Evolutionary conservation across 345 rosid genomes (phyloP).

Genomic region (Trapa incisa): DNA sequence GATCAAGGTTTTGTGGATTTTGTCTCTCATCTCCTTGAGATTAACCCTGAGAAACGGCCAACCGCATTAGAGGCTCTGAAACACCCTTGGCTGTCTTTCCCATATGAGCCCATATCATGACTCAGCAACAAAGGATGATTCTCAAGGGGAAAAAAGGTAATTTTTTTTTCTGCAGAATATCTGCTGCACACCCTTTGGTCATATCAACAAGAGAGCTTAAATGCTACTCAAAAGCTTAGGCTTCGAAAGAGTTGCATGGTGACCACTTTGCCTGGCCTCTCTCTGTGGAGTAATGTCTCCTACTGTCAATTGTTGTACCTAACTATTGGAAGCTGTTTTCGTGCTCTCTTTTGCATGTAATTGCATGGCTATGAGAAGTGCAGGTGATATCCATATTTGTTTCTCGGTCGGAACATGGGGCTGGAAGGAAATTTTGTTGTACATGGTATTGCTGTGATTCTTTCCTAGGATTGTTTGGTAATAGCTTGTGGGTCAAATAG

Average conservation of each 20-base stretch:
- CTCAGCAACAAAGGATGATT: not conserved
- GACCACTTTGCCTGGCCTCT: too few relatives aligned
- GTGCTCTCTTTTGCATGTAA: not conserved
- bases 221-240: too few relatives aligned
- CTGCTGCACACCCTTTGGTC: too few relatives aligned
- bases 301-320: not conserved
- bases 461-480: slow-evolving; percentile 1
- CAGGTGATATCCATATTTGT: not conserved
- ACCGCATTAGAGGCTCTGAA: slow-evolving; percentile 76
- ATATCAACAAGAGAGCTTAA: too few relatives aligned
- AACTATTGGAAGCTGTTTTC: not conserved
- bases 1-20: slow-evolving; percentile 95
- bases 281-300: not conserved
- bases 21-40: slow-evolving; percentile 71
- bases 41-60: slow-evolving; percentile 86
- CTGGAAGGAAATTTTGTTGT: not conserved
- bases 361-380: not conserved
- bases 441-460: not conserved
- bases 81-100: slow-evolving; percentile 91
- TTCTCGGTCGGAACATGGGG: not conserved
- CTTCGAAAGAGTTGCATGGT: too few relatives aligned
- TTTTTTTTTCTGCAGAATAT: too few relatives aligned
- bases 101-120: slow-evolving; percentile 91
- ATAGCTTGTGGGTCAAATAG: not conserved
- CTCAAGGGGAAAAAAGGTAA: too few relatives aligned